A percentile compares a stretch with the other conserved stretches of the same genome.
phyloP scores from a whole-genome alignment of 2,329 filamentous ascomycete genomes.

The Colletotrichum tropicicola region DNA sequence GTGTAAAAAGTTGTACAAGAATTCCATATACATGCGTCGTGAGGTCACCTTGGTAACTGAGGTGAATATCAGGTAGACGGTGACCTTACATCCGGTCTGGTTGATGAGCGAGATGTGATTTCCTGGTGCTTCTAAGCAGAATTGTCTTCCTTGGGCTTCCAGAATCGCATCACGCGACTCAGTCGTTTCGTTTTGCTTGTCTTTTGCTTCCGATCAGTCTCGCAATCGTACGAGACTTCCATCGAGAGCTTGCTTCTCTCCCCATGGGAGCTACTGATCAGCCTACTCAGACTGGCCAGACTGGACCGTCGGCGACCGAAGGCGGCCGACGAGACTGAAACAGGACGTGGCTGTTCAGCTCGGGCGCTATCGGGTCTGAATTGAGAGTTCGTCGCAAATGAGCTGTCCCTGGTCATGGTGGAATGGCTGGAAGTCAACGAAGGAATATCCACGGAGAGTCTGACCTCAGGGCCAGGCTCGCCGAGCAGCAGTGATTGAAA shows the following conservation, averaged over 20 bases:
- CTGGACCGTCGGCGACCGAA: slow-evolving; percentile 79
- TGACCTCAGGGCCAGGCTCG: slow-evolving; percentile 76
- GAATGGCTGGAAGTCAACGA: slow-evolving; percentile 80
- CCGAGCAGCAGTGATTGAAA: slow-evolving; percentile 78
- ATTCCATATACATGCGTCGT: slow-evolving; percentile 47
- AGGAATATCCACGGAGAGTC: slow-evolving; percentile 77
- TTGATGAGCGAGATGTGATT: background rate
- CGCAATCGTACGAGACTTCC: slow-evolving; percentile 67
- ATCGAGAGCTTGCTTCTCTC: slow-evolving; percentile 80
- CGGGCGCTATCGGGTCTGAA: slow-evolving; percentile 58
- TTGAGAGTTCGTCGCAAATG: slow-evolving; percentile 53
- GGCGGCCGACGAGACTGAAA: slow-evolving; percentile 68
- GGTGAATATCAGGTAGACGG: background rate
- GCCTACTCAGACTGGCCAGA: slow-evolving; percentile 78
- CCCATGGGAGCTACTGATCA: slow-evolving; percentile 79
- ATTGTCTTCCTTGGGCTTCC: slow-evolving; percentile 68
- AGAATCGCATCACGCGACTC: slow-evolving; percentile 82
- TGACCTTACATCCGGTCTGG: slow-evolving; percentile 3
- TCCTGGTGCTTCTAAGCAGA: slow-evolving; percentile 33
- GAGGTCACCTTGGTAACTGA: slow-evolving; percentile 30
- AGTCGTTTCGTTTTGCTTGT: slow-evolving; percentile 74
- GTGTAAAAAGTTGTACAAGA: slow-evolving; percentile 45
- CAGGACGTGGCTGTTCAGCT: slow-evolving; percentile 61
- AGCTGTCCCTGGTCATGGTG: slow-evolving; percentile 77
- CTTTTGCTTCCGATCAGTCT: slow-evolving; percentile 66